Percentiles rank a stretch among this genome's conserved stretches.
These are phyloP conservation scores for Hemisphaericaspora xylofermentans DNA, from an alignment of 1,139 yeast genomes.

Conservation along the genomic window DNA sequence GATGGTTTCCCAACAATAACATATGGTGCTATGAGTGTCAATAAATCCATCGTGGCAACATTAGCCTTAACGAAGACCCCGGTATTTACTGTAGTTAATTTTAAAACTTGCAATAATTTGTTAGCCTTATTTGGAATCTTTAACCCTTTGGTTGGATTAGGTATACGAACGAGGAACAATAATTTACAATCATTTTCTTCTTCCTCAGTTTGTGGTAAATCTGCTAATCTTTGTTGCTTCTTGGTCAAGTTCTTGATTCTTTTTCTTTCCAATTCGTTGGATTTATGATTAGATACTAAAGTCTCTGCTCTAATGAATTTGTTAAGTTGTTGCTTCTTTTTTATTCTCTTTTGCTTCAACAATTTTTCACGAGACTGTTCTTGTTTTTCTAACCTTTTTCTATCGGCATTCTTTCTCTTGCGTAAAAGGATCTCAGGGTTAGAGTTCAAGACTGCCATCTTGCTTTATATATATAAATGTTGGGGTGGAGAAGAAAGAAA, in stretches of 20 bases:
- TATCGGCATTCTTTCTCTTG: slow-evolving; percentile 75
- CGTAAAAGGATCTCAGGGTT: slow-evolving; percentile 75
- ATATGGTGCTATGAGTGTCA: slow-evolving; percentile 69
- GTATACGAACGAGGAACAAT: slow-evolving; percentile 65
- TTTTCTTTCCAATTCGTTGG: slow-evolving; percentile 64
- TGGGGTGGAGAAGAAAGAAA: neutral
- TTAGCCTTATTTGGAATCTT: slow-evolving; percentile 66
- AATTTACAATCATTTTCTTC: slow-evolving; percentile 47
- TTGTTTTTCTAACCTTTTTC: slow-evolving; percentile 65
- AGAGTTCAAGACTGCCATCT: slow-evolving; percentile 58
- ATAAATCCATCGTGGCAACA: slow-evolving; percentile 52
- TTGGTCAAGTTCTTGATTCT: slow-evolving; percentile 63
- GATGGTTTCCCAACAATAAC: slow-evolving; percentile 74
- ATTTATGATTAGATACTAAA: slow-evolving; percentile 61
- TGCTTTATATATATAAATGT: neutral
- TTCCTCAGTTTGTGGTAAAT: slow-evolving; percentile 16
- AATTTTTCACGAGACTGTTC: slow-evolving; percentile 39
- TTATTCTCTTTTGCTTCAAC: slow-evolving; percentile 33
- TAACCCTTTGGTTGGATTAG: slow-evolving; percentile 54
- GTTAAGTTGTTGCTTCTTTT: slow-evolving; percentile 34
- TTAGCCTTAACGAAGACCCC: slow-evolving; percentile 72
- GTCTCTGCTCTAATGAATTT: slow-evolving; percentile 74
- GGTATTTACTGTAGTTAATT: slow-evolving; percentile 57
- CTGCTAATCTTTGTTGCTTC: slow-evolving; percentile 23
- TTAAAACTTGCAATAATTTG: slow-evolving; percentile 55